Conservation (phyloP, 805 yeast species). For the Danielozyma ontarioensis region DNA sequence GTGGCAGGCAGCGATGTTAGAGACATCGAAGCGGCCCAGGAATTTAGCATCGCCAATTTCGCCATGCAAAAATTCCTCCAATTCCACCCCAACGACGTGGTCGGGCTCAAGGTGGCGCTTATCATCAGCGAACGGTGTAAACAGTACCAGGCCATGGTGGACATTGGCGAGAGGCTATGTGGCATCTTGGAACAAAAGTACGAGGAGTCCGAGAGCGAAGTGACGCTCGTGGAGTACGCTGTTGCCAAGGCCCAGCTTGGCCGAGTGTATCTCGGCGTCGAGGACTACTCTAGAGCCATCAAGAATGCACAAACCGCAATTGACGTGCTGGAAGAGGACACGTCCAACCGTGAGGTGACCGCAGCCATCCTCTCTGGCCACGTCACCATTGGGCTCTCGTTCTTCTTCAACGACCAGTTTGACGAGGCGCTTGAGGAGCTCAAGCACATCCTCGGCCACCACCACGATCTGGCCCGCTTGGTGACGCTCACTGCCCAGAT, state of each 20-base stretch:
- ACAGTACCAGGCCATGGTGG: conserved; percentile 50
- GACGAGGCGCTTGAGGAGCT: conserved; percentile 66
- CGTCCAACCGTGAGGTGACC: conserved; percentile 9
- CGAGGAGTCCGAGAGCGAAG: conserved; percentile 49
- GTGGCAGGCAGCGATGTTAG: conserved; percentile 42
- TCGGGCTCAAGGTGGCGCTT: conserved; percentile 52
- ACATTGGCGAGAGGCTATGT: conserved; percentile 43
- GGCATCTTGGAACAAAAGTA: conserved; percentile 47
- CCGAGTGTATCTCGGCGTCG: conserved; percentile 60
- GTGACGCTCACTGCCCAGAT: conserved; percentile 74
- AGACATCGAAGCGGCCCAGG: conserved; percentile 57
- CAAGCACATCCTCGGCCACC: conserved; percentile 47
- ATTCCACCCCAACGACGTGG: conserved; percentile 52
- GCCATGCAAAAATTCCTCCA: conserved; percentile 65
- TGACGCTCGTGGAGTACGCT: conserved; percentile 46
- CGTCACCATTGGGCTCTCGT: conserved; percentile 66
- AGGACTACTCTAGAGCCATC: conserved; percentile 52
- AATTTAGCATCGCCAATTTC: conserved; percentile 57
- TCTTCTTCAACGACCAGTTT: conserved; percentile 59
- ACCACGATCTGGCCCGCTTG: conserved; percentile 59
- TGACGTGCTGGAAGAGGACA: conserved; percentile 41
- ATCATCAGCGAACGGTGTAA: conserved; percentile 65
- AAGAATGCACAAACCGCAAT: conserved; percentile 55
- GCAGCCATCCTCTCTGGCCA: conserved; percentile 49
- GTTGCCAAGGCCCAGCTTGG: conserved; percentile 66